Conservation (phyloP, 306 rosid genomes). For the Rosa rugosa region DNA sequence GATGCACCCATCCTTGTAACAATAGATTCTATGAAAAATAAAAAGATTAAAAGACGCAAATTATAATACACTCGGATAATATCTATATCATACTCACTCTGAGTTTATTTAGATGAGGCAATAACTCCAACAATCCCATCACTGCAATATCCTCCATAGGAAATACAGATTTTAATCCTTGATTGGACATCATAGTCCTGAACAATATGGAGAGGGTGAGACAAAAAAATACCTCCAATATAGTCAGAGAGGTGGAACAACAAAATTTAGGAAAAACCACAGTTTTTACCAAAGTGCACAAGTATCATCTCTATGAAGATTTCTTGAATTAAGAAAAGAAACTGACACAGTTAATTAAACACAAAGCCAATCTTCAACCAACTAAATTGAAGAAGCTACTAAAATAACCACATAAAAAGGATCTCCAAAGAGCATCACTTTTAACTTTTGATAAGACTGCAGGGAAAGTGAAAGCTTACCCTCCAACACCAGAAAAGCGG, state of each 20-base stretch:
- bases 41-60: background rate
- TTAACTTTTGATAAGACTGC: background rate
- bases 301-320: background rate
- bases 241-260: background rate
- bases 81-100: slow-evolving; percentile 54
- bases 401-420: background rate
- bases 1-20: slow-evolving; percentile 1
- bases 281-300: background rate
- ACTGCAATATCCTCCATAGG: slow-evolving; percentile 84
- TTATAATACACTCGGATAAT: background rate
- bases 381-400: background rate
- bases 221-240: background rate
- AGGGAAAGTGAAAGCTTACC: slow-evolving; percentile 36
- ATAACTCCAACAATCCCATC: slow-evolving; percentile 91
- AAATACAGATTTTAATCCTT: slow-evolving; percentile 70
- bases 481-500: slow-evolving; percentile 82
- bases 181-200: slow-evolving; percentile 71
- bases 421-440: background rate
- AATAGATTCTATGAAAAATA: background rate
- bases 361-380: background rate
- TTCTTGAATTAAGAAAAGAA: background rate
- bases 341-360: background rate
- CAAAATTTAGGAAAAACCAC: background rate
- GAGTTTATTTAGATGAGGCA: slow-evolving; percentile 66
- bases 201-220: slow-evolving; percentile 22